Base-by-base conservation (phyloP, 352 stramenopile species). In the Pseudoperonospora humuli region DNA sequence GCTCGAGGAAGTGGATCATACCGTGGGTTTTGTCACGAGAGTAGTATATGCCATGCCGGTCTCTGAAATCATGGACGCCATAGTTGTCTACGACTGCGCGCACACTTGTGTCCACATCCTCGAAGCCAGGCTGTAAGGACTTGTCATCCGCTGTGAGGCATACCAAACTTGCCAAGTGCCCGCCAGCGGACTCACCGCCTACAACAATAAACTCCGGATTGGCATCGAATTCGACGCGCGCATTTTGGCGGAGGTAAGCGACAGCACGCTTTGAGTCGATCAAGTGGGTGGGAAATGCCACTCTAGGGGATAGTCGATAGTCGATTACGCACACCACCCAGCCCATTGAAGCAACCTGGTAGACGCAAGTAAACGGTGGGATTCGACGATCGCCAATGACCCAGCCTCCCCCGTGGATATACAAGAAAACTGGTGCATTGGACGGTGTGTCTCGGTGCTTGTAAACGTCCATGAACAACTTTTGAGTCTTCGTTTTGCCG, bases 251-350 rank as follows among this genome's bases (percentile, higher is more conserved):
- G 27, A 84, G 56, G 32, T 70, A 84, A 13, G 69, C 72, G 27
- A 86, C 45, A 19, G 71, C 71, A 35, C 70, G 69, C 47, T 86
- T 86, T 10, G 57, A 64, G 42, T 86, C 74, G 8, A 84, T 81
- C 24, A 86, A 38, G 25, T 83, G 69, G 29, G 53, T 65, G 33
- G 74, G 74, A 43, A 84, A 86, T 29, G 60, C 53, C 11, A 78
- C 58, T 45, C 59, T 61, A n/a, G 74, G 74, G 5, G 71, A 82
- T 7, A 83, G 35, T 3, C 74, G 69, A 55, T 86, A 86, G 67
- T 86, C 74, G 19, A 84, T 81, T 18, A 80, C 64, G 41, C 69
- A 82, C 14, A 86, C 70, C 10, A 84, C 37, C 71, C 72, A 86
- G 18, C 72, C 74, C 35, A 75, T 63, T 5, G 49, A 54, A 7